Conservation (phyloP, 1,284 basidiomycete genomes). For the Malassezia dermatis region DNA sequence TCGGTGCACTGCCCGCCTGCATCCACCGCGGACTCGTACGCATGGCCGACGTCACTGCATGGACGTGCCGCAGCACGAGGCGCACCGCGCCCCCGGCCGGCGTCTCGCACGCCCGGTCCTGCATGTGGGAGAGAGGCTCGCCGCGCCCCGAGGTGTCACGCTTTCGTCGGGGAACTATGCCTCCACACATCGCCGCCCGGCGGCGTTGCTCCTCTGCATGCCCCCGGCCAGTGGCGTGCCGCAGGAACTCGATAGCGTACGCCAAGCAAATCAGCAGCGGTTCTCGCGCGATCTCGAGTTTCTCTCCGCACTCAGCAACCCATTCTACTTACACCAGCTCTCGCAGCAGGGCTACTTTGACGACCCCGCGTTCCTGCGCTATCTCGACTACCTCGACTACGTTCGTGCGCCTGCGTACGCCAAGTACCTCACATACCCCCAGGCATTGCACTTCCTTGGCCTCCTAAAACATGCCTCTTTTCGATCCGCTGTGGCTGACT, state of each 20-base stretch:
- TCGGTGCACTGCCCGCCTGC: slow-evolving; percentile 21
- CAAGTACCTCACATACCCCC: slow-evolving; percentile 37
- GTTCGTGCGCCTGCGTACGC: slow-evolving; percentile 34
- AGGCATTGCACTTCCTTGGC: slow-evolving; percentile 33
- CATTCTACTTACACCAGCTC: slow-evolving; percentile 36
- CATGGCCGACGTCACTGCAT: slow-evolving; percentile 88
- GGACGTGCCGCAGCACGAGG: slow-evolving; percentile 74
- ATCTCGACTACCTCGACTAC: slow-evolving; percentile 32
- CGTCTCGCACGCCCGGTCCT: background rate
- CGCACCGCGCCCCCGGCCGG: slow-evolving; percentile 50
- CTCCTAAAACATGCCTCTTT: slow-evolving; percentile 30
- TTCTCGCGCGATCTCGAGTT: slow-evolving; percentile 41
- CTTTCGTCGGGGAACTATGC: slow-evolving; percentile 9
- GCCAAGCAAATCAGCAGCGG: slow-evolving; percentile 24
- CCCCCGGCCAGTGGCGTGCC: background rate
- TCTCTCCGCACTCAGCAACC: slow-evolving; percentile 37
- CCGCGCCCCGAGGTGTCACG: background rate
- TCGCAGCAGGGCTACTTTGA: slow-evolving; percentile 27
- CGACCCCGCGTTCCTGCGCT: slow-evolving; percentile 27
- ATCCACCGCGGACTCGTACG: slow-evolving; percentile 56
- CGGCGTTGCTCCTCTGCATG: background rate
- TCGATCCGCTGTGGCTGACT: slow-evolving; percentile 24
- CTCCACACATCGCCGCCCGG: background rate
- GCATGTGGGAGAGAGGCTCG: background rate
- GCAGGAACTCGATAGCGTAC: slow-evolving; percentile 5